Evolutionary conservation across 768 basidiomycete species (phyloP).

Genomic region (Serendipita sp.): DNA sequence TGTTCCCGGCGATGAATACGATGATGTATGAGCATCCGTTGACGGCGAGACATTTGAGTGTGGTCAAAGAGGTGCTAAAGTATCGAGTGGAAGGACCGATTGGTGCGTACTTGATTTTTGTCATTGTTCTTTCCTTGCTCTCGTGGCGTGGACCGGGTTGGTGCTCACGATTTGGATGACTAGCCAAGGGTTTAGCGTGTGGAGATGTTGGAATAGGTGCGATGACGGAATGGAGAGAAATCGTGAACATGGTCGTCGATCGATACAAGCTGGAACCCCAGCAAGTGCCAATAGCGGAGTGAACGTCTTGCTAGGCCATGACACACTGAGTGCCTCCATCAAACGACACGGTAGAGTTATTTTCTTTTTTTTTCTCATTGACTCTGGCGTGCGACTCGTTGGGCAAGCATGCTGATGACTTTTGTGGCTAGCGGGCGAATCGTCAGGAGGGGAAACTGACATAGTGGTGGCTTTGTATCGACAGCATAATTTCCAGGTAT

Average conservation of each 20-base stretch:
- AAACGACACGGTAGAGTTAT: too few species aligned
- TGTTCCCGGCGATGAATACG: conserved; percentile 99
- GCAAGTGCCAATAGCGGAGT: background rate
- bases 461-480: too few species aligned
- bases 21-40: conserved; percentile 93
- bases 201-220: conserved; percentile 58
- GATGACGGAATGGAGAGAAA: conserved; percentile 93
- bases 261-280: conserved; percentile 21
- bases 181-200: background rate
- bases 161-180: background rate
- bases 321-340: too few species aligned
- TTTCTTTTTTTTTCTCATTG: too few species aligned
- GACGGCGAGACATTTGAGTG: conserved; percentile 65
- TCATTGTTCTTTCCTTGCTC: background rate
- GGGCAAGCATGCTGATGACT: too few species aligned
- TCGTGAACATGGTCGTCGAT: conserved; percentile 57
- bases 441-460: too few species aligned
- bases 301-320: too few species aligned
- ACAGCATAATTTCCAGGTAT: too few species aligned
- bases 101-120: conserved; percentile 22
- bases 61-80: conserved; percentile 56
- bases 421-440: too few species aligned
- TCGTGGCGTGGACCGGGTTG: background rate
- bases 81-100: conserved; percentile 81
- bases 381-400: too few species aligned